Evolutionary conservation across 75 land plant genomes (phyloP).

Genomic region (Pinus taeda): DNA sequence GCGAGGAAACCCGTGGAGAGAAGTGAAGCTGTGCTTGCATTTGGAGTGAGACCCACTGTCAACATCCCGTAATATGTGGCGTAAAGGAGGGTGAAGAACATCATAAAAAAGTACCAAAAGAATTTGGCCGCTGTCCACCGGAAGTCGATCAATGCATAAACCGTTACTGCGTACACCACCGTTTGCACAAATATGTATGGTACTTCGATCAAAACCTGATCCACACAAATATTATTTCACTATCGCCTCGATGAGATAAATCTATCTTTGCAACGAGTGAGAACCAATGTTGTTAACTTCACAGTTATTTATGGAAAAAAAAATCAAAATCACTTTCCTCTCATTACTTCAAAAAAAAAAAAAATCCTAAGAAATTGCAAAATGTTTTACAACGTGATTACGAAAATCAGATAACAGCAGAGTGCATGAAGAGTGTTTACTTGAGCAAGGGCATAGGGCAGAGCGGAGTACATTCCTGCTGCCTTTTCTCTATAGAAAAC

Average conservation of each 20-base stretch:
- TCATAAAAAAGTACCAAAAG: constrained; percentile 69
- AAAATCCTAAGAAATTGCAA: too few species aligned
- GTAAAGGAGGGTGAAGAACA: constrained; percentile 72
- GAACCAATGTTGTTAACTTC: too few species aligned
- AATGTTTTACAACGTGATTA: too few species aligned
- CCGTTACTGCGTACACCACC: constrained; percentile 36
- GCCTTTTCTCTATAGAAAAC: constrained; percentile 49
- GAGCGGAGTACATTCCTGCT: constrained; percentile 56
- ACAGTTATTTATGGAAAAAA: too few species aligned
- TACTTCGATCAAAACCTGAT: constrained; percentile 67
- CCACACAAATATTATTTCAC: too few species aligned
- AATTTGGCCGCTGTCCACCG: constrained; percentile 74
- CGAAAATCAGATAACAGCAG: too few species aligned
- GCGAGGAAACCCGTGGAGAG: constrained; percentile 69
- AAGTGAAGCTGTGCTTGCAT: constrained; percentile 62
- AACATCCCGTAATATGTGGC: constrained; percentile 89
- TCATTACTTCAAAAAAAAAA: too few species aligned
- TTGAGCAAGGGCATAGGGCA: constrained; percentile 56
- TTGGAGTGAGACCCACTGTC: constrained; percentile 80
- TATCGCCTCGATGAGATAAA: too few species aligned
- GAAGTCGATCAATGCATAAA: constrained; percentile 77
- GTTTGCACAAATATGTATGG: constrained; percentile 72
- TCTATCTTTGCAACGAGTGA: too few species aligned
- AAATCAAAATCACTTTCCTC: too few species aligned
- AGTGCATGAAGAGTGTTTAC: constrained; percentile 10